Evolutionary conservation across 805 yeast species (phyloP), one percentile per base, ranked within the genome.

Genomic region (Blastobotrys chiropterorum): DNA sequence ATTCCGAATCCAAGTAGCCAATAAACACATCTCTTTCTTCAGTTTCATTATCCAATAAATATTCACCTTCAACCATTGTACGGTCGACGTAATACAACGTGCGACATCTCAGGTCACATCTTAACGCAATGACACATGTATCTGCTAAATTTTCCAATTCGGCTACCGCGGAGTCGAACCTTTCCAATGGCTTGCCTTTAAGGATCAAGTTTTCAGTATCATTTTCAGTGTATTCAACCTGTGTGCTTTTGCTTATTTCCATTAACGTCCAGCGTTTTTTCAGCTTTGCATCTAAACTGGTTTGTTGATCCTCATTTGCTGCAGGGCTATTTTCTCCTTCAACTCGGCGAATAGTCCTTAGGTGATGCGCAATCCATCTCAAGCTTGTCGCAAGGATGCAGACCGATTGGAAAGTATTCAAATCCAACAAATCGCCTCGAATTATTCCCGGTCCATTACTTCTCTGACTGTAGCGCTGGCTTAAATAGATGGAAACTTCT

Each of bases 11-110:
- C 57, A 81, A 68, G 49, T 71, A 66, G 17, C 78, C 76, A 22
- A 84, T 74, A 59, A 66, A 75, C 13, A 74, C 70, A 58, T 82
- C 88, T 4, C 83, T 75, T 56, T 82, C 86, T 11, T 82, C 83
- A 1, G 80, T 75, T 57, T 80, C 81, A 38, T 73, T 70, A 7
- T 65, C 65, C 17, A 78, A 77, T 58, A 73, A 69, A 79, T 83
- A 82, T 38, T 72, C 75, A 41, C 76, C 75, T 43, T 72, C 74
- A 38, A 64, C 62, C 56, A 77, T 73, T 45, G 83, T 76, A 42
- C 70, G 72, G 11, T 76, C 74, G 17, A 82, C 69, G 59, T 74
- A 76, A 64, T 77, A 79, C 16, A 81, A 72, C 2, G 77, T 72
- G 53, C 80, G 74, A 52, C 75, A 71, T 55, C 85, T 70, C 47